Evolutionary conservation across 768 basidiomycete genomes (phyloP), one percentile per base, ranked within the genome.

Genomic region (Boletellus ananas): DNA sequence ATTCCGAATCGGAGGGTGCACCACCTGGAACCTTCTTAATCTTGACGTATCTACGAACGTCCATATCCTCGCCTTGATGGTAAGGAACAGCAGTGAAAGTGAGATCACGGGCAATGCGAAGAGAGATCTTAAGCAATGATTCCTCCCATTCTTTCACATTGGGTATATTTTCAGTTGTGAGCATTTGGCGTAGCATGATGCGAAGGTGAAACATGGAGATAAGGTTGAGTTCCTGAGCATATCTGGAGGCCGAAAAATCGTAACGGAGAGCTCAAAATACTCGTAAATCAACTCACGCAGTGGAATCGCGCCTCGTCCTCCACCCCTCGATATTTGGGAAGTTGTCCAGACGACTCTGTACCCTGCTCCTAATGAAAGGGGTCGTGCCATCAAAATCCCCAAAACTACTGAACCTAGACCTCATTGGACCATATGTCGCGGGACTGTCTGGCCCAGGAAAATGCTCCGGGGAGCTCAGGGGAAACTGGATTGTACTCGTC

Each of bases 1-100:
- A 98, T 72, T 99, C 96, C 5, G 93, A 96, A 66, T 99, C 92
- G 23, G 75, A 79, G 17, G 95, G 94, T 34, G 80, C 74, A 4
- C 96, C 96, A 20, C 96, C 96, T 0, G 96, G 95, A 14, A 98
- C 87, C 70, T 95, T 95, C 75, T 99, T 98, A 70, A 98, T 94
- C 72, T 97, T 97, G 41, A 98, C 93, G 59, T 95, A 96, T 34
- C 86, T 81, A 29, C 95, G 78, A 20, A 96, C 87, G 66, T 98
- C 96, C 84, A 97, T 94, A 55, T 91, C 89, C 58, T 93, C 90
- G 2, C 92, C 92, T 63, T 90, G 85, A 6, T 85, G 79, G 56
- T 90, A 84, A 9, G 79, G 76, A 29, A 75, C 62, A 27, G 79
- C 72, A 3, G 86, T 87, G 64, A 93, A 90, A 0, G 90, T 87